These are phyloP conservation scores for Sugiyamaella valdiviana DNA, from an alignment of 805 yeast genomes.

Conservation along the genomic window DNA sequence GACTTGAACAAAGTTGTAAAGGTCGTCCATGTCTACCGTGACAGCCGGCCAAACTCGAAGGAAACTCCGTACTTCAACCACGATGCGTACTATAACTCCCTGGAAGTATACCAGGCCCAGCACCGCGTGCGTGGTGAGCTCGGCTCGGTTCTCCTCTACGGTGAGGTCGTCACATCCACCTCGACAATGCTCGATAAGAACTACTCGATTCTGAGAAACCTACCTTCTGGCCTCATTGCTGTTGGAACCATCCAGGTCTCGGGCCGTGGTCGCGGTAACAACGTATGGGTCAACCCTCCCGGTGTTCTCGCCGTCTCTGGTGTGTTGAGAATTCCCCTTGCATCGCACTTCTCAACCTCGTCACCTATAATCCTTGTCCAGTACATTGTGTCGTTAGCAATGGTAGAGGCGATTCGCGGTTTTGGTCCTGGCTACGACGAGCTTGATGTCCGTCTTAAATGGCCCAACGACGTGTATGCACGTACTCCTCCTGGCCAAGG, in stretches of 20 bases:
- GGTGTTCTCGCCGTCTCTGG: conserved; percentile 85
- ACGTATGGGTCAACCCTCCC: conserved; percentile 89
- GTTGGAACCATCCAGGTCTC: conserved; percentile 79
- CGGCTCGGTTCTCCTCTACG: conserved; percentile 66
- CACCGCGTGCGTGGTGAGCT: conserved; percentile 25
- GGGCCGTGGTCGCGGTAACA: conserved; percentile 93
- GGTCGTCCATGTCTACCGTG: conserved; percentile 45
- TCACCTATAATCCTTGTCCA: conserved; percentile 72
- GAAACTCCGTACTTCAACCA: conserved; percentile 72
- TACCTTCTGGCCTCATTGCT: conserved; percentile 65
- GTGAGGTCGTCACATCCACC: conserved; percentile 89
- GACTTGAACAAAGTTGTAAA: conserved; percentile 55
- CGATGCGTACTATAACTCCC: conserved; percentile 43
- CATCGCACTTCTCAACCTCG: conserved; percentile 30
- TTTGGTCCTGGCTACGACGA: conserved; percentile 64
- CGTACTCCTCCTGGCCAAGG: conserved; percentile 44
- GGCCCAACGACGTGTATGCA: conserved; percentile 95
- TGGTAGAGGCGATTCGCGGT: conserved; percentile 65
- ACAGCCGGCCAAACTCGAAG: conserved; percentile 43
- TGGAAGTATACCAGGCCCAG: conserved; percentile 31
- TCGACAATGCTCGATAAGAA: conserved; percentile 72
- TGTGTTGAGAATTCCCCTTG: conserved; percentile 51
- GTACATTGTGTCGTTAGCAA: conserved; percentile 75
- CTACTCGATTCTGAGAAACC: conserved; percentile 44
- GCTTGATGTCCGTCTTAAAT: conserved; percentile 75